Base-by-base conservation (phyloP, 164 flowering plant genomes). In the Liquidambar formosana region DNA sequence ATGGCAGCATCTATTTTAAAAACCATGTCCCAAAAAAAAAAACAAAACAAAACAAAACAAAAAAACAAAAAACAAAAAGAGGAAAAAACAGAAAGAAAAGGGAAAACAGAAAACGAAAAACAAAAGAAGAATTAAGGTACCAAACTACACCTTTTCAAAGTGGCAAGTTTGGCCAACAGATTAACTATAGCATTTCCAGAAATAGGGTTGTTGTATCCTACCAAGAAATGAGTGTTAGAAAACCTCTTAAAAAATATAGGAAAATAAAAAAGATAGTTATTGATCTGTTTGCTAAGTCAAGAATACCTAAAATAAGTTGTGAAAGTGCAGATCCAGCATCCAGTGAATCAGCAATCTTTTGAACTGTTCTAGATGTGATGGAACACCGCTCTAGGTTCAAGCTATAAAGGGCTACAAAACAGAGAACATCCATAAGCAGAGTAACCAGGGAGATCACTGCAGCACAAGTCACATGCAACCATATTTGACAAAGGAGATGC, bases 361-460 rank as follows among this genome's bases (percentile, higher is more conserved):
- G 96, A 72, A 96, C 82, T 41, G 99, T 93, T 85, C 96, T 86
- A 61, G 99, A 83, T 52, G 99, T 91, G 72, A 96, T 82, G 61
- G 88, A 86, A 78, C 99, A 96, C 10, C 77, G 79, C 73, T 90
- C 98, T 68, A 96, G 78, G 71, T 87, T 88, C 81, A 93, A 85
- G 78, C 86, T 83, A 73, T 87, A 90, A 61, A 96, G 92, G 26
- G 90, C 98, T 96, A 77, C 69, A 78, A 59, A 67, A 71, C 27
- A 48, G 57, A 70, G 18, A 43, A 33, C 63, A 51, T 10, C 10
- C 57, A 65, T 70, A 51, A 75, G 66, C 21, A 56, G 11, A 72
- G 13, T 60, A 51, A 41, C 15, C 21, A 65, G 57, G 10, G 25
- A 18, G 13, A 19, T 14, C 21, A 4, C 45, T 23, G 21, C 0